A percentile compares a stretch with the other conserved stretches of the same genome.
phyloP scores from a whole-genome alignment of 148 eudicot species.

The Polygonum maritimum region DNA sequence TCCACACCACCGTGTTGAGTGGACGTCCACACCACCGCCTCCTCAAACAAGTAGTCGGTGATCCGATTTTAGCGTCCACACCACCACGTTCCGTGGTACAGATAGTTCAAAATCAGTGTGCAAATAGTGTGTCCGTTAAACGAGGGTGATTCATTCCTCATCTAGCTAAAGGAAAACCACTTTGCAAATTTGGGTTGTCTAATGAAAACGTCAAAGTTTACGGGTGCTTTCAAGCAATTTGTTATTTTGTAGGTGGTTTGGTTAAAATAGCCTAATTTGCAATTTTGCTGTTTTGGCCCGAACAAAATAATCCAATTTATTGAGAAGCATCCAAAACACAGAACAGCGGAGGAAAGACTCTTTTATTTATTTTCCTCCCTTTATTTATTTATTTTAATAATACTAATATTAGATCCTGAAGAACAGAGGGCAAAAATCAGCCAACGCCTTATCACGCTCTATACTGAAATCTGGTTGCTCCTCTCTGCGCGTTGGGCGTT shows the following conservation, averaged over 20 bases:
- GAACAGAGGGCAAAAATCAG: constrained; percentile 1
- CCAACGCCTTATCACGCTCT: constrained; percentile 9
- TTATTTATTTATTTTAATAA: not conserved
- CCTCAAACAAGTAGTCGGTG: too few species aligned
- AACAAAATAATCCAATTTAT: not conserved
- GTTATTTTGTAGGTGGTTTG: not conserved
- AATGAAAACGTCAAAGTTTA: not conserved
- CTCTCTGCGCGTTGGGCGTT: not conserved
- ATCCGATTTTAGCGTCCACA: too few species aligned
- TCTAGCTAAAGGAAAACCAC: too few species aligned
- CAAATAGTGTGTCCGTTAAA: too few species aligned
- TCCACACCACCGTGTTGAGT: too few species aligned
- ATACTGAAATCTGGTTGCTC: constrained; percentile 6
- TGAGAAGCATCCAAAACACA: constrained; percentile 4
- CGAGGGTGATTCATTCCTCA: too few species aligned
- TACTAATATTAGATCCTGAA: not conserved
- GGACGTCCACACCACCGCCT: too few species aligned
- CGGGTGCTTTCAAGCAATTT: not conserved
- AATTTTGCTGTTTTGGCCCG: not conserved
- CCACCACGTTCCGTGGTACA: too few species aligned
- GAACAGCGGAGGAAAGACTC: not conserved
- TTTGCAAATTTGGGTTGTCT: too few species aligned
- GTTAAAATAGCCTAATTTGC: not conserved
- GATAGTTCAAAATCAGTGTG: too few species aligned
- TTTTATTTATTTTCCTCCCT: not conserved